Base-by-base conservation (phyloP, 306 rosid species). In the Cyclanthera cordifolia region DNA sequence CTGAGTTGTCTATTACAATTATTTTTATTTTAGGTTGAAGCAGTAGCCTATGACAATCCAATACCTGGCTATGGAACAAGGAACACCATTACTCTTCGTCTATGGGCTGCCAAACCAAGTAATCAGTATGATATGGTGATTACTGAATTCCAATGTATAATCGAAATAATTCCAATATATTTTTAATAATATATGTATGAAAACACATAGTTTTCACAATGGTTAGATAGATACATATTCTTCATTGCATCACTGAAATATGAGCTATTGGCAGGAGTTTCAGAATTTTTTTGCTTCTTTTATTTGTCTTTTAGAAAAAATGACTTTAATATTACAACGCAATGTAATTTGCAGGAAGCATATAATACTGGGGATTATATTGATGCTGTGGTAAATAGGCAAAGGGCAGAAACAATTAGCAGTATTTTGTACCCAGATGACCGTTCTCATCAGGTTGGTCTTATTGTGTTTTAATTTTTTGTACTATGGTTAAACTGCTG, bases 41-140 rank as follows among this genome's bases (percentile, higher is more conserved):
- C 90, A 77, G 88, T 87, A 74, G 95, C 95, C 30, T 87, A 87
- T 79, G 90, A 87, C 79, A 83, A 85, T 77, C 95, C 90, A 15
- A 85, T 87, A 72, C 90, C 90, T 72, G 95, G 95, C 71, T 85
- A 87, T 24, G 90, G 95, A 79, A 87, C 95, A 49, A 85, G 85
- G 67, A 87, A 85, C 69, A 80, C 95, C 54, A 78, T 85, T 78
- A 87, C 86, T 63, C 88, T 87, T 48, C 88, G 90, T 28, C 84
- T 87, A 21, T 87, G 95, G 95, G 88, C 90, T 15, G 90, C 90
- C 63, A 87, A 87, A 73, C 90, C 90, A 13, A 83, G 90, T 70
- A 82, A 79, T 74, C 83, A 79, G 64, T 66, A 79, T 76, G 90
- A 87, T 79, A 78, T 87, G 86, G 95, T 87, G 77, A 76, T 49